Evolutionary conservation across 2,329 filamentous ascomycete species (phyloP).

Genomic region (Apiospora arundinis): DNA sequence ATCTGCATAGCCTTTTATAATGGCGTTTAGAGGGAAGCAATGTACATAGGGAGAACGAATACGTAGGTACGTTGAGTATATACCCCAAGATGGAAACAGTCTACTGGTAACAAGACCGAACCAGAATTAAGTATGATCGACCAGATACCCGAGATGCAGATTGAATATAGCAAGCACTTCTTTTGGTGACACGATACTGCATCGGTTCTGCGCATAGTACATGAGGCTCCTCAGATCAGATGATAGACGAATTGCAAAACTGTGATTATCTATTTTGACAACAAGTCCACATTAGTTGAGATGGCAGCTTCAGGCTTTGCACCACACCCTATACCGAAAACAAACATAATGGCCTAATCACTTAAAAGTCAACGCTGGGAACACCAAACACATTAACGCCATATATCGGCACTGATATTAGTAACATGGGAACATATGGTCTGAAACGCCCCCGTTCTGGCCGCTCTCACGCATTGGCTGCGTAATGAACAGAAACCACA

Average conservation of each 20-base stretch:
- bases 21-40: no score
- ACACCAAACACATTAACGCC: background rate
- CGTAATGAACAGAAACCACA: background rate
- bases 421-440: background rate
- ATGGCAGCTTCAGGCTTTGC: background rate
- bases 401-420: background rate
- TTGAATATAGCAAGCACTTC: no score
- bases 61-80: no score
- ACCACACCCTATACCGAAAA: background rate
- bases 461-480: background rate
- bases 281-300: background rate
- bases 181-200: no score
- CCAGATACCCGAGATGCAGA: no score
- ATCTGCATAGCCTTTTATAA: no score
- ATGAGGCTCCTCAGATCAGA: background rate
- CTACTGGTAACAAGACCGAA: no score
- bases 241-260: background rate
- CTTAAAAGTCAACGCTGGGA: background rate
- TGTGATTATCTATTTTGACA: background rate
- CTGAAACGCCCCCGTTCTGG: constrained; percentile 5
- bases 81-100: no score
- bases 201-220: background rate
- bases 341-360: background rate
- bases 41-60: no score
- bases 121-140: no score